Evolutionary conservation across 23 red algal species (phyloP), one percentile per base, ranked within the genome.

Genomic region (Cyanidioschyzon merolae): DNA sequence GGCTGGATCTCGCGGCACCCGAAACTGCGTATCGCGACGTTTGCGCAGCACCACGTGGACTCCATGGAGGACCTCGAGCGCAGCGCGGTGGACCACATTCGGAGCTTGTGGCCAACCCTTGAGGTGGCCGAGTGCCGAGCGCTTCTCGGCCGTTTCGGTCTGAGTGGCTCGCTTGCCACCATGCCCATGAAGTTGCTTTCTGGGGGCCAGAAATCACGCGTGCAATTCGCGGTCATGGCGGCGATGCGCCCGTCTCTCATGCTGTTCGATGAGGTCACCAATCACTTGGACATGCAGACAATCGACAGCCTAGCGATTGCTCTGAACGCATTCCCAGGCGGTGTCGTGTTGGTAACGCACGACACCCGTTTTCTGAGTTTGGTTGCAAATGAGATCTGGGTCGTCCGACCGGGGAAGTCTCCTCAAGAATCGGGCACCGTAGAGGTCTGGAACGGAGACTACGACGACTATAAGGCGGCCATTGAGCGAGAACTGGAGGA

Each of bases 151-250:
- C 90, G 90, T 27, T 59, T 86, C 39, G 93, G 93, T 27, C 83
- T 97, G 31, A 77, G 90, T 45, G 81, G 87, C n/a, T 88, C 90
- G 36, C 88, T 90, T 39, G 93, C 86, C 51, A 89, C 86, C 21
- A 79, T 86, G 30, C 94, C 94, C 0, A 98, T 98, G 79, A 50
- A 76, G 0, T 80, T 87, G 32, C 79, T 98, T 24, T 89, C 84
- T 34, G 94, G 88, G 76, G 94, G 94, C 35, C 84, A 89, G 30
- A 98, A 98, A 79, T 83, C 85, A 27, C 84, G 94, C n/a, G 76
- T 98, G 30, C 87, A 83, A 35, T 98, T 98, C 82, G 94, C 94
- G 0, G 94, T 90, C 30, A 98, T 98, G 85, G 87, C 88, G 3
- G 80, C 85, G 30, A 77, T 87, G 45, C 84, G 87, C 39, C 94